Evolutionary conservation across 306 rosid species (phyloP), one percentile per base, ranked within the genome.

Genomic region (Acmispon strigosus): DNA sequence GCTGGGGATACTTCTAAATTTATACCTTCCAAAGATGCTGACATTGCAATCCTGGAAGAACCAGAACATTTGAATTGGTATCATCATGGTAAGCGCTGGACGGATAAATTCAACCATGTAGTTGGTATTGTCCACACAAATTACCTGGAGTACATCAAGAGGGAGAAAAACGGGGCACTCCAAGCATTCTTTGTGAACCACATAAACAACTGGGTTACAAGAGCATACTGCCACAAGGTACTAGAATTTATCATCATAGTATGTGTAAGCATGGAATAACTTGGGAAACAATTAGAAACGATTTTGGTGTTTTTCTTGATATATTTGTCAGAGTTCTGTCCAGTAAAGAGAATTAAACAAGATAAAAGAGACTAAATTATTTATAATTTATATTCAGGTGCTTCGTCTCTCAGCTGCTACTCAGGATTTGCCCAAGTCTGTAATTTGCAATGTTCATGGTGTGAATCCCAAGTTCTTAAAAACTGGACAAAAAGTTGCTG

Each of bases 21-120:
- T 80, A 84, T 94, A 71, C 92, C 92, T 7, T 91, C 88, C 55
- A 91, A 81, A 87, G 88, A 94, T 44, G 97, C 97, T 45, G 97
- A 91, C 88, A 87, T 91, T 85, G 97, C 97, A 27, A 91, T 95
- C 69, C 82, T 91, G 53, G 97, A 95, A 80, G 99, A 95, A 77
- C 99, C 99, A 17, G 96, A 95, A 76, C 99, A 95, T 66, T 89
- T 95, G 66, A 91, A 91, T 79, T 95, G 99, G 99, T 95, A 95
- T 80, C 97, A 91, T 83, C 99, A 95, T 45, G 99, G 99, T 32
- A 89, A 32, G 75, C 91, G 99, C 20, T 95, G 99, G 99, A 89
- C 96, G 0, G 96, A 91, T 77, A 94, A 91, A 81, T 94, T 94
- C 87, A 91, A 84, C 83, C 97, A 91, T 77, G 99, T 94, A 76